Evolutionary conservation across 768 basidiomycete genomes (phyloP), one percentile per base, ranked within the genome.

Genomic region (Leccinum variicolor): DNA sequence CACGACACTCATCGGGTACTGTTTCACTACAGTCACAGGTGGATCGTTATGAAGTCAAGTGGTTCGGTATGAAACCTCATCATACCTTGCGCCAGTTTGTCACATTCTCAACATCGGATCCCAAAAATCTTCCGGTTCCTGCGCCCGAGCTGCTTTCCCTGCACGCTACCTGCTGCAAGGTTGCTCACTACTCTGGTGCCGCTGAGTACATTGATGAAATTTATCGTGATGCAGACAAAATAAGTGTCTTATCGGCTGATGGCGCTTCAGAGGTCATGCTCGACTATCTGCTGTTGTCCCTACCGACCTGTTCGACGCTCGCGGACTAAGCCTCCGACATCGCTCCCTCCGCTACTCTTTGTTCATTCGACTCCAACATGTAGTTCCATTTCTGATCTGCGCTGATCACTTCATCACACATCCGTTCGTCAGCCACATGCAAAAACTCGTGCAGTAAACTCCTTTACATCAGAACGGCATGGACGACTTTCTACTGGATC

Each of bases 101-200:
- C 5, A 25, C 45, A 14, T 59, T 66, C 28, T 46, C 61, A 1
- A 49, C 59, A 3, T 8, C 45, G 1, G 50, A 60, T 51, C 52
- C 53, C 7, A 25, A 43, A 15, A 3, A 54, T 36, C 53, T 65
- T 55, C 64, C 63, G 2, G 52, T 64, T n/a, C 62, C 67, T 31
- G 29, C 45, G 2, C 43, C 45, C 0, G 43, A 61, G 25, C 47
- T 61, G 19, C 58, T 69, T 28, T 58, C 53, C 23, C 17, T 67
- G 26, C 66, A 69, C 49, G 62, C 67, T 8, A 58, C 61, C 36
- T 69, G 66, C 52, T 60, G 53, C 36, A 62, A 68, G 53, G 67
- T 69, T 28, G 64, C 66, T n/a, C 61, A 69, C 45, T 33, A 67
- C 6, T 67, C 69, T 10, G 68, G 66, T 41, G 60, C 67, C 0